Base-by-base conservation (phyloP, 2,329 filamentous ascomycete genomes). In the Aurifilum marmelostoma region DNA sequence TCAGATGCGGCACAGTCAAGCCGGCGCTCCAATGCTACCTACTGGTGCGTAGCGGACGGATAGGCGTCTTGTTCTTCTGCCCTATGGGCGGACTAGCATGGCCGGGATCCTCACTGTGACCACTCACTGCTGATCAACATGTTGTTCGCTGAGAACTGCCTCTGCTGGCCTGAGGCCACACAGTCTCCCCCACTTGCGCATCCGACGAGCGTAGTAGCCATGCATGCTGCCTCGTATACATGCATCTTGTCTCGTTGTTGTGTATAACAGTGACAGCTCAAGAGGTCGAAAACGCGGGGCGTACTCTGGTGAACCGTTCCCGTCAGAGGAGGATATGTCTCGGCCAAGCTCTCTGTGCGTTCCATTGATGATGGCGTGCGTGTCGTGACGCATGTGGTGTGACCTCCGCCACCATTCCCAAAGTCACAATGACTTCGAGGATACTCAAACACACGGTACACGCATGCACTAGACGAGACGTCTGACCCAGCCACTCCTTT, bases 1-100 rank as follows among this genome's bases (percentile, higher is more conserved):
- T 68, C 66, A 68, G 65, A 62, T 47, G 59, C 47, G 47, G 60
- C 41, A 18, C 65, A 37, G 24, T 37, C 29, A n/a, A 47, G 56
- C 37, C 58, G 56, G 27, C 12, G 9, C 39, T 37, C 41, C n/a
- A 29, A 60, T 61, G 34, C 32, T 62, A 61, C 56, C 65, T 60
- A 32, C 9, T 41, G 24, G 32, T 41, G 58, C 41, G 18, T 32
- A 21, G 39, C 39, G 11, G 11, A 21, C 41, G 16, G 41, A 50
- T 37, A 50, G 60, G 21, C 37, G 24, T 47, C 60, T 50, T 8
- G 37, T 61, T 67, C 64, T 50, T 66, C 64, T 59, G 64, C 64
- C 64, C 64, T 66, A 66, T 43, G 64, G 27, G 64, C 29, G 64
- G 64, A 56, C 37, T 50, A 60, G 54, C n/a, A 39, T 34, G 64